A percentile compares a stretch with the other conserved stretches of the same genome.
Evolutionary conservation across 2,329 filamentous ascomycete genomes (phyloP).

Genomic region (Paraconiothyrium brasiliense): DNA sequence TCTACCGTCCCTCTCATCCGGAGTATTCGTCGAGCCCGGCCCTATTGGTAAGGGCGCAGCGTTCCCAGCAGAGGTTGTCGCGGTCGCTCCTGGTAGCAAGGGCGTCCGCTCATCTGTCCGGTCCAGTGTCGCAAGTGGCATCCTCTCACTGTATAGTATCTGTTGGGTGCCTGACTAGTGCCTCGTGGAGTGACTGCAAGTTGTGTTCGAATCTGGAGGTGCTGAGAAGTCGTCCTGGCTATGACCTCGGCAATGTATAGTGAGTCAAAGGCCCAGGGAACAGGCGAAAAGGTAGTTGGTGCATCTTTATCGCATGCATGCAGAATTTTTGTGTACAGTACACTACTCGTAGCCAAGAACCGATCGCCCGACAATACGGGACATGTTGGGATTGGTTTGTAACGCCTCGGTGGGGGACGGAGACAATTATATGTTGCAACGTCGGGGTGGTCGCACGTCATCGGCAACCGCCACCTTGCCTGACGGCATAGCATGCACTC

Average conservation of each 20-base stretch:
- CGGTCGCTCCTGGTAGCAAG: conserved; percentile 1
- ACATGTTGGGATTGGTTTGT: not conserved
- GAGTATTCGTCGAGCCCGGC: too few species aligned
- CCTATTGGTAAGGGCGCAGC: not conserved
- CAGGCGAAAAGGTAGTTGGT: not conserved
- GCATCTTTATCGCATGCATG: not conserved
- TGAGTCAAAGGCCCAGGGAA: not conserved
- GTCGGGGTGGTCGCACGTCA: not conserved
- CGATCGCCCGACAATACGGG: not conserved
- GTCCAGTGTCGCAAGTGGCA: not conserved
- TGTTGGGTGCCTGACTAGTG: too few species aligned
- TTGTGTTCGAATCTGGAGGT: not conserved
- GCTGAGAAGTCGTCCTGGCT: not conserved
- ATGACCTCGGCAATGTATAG: not conserved
- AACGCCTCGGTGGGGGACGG: conserved; percentile 4
- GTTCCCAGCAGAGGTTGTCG: not conserved
- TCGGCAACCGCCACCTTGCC: not conserved
- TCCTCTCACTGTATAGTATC: not conserved
- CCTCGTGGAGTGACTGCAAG: too few species aligned
- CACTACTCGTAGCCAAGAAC: conserved; percentile 5
- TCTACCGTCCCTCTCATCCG: not conserved
- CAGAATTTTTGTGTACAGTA: not conserved
- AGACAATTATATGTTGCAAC: not conserved
- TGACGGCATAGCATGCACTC: not conserved
- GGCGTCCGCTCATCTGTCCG: not conserved